Base-by-base conservation (phyloP, 108 stramenopile species). In the Chaetoceros muelleri region DNA sequence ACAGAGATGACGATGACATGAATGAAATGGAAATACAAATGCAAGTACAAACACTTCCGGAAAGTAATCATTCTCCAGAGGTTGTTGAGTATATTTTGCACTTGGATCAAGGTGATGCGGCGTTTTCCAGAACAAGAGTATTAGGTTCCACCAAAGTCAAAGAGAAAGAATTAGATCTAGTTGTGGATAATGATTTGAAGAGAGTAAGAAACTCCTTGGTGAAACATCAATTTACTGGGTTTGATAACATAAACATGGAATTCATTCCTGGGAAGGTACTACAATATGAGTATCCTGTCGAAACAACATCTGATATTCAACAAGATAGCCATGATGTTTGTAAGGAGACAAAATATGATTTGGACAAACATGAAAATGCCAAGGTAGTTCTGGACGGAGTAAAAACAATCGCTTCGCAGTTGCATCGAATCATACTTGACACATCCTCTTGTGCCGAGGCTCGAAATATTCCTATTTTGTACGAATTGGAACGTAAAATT, bases 61-160 rank as follows among this genome's bases (percentile, higher is more conserved):
- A n/a, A n/a, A n/a, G n/a, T n/a, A n/a, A n/a, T n/a, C n/a, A n/a
- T n/a, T 46, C 46, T 27, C 55, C 67, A 44, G 54, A 46, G 8
- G 56, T 53, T 18, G 58, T 86, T 18, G 53, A 64, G 28, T 90
- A 84, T 53, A 68, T 67, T 25, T 52, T 90, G 22, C 50, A 82
- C 21, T 44, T 90, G 1, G 87, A 90, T 65, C 45, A 48, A 40
- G 79, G 81, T 48, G 87, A 90, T 68, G 75, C 80, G 5, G 34
- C 34, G 13, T 13, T 10, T 40, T 10, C 34, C 13, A 40, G 34
- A 40, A 40, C 34, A 10, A 40, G 34, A 40, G 34, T 40, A 10
- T 40, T 40, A 40, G 34, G 34, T 5, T 40, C 52, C 27, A 30
- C 48, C 20, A 44, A 51, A 24, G 66, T 66, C 16, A 25, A 44